Evolutionary conservation across 1,284 basidiomycete genomes (phyloP).

Genomic region (Rhodotorula mucilaginosa): DNA sequence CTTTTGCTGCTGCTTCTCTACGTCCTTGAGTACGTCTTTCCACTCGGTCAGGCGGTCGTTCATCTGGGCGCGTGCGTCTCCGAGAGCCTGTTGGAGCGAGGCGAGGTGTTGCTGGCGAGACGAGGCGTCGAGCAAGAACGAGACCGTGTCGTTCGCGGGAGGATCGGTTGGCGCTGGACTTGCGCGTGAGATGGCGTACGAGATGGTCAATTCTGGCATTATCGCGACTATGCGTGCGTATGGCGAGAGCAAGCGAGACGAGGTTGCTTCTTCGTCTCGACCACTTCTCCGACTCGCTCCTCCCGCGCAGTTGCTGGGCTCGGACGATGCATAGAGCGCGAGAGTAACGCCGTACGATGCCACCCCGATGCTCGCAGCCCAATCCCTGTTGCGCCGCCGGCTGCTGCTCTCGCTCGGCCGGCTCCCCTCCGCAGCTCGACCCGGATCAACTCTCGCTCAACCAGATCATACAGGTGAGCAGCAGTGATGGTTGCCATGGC

Average conservation of each 20-base stretch:
- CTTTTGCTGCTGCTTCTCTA: constrained; percentile 22
- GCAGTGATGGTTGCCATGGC: no score
- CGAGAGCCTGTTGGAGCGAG: constrained; percentile 25
- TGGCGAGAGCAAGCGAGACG: no score
- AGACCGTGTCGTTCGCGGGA: constrained; percentile 3
- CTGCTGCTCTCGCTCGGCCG: background rate
- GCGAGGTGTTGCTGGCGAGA: constrained; percentile 17
- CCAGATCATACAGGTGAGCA: background rate
- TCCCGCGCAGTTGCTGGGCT: background rate
- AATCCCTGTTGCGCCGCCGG: background rate
- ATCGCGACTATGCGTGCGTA: background rate
- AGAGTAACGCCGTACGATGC: background rate
- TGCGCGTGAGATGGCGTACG: constrained; percentile 9
- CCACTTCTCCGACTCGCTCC: background rate
- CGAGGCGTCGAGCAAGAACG: constrained; percentile 20
- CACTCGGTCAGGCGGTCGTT: constrained; percentile 29
- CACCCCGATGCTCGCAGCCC: constrained; percentile 4
- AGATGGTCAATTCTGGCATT: constrained; percentile 5
- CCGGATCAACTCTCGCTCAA: background rate
- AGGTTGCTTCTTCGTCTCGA: background rate
- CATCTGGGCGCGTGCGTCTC: constrained; percentile 11
- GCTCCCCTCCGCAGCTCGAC: background rate
- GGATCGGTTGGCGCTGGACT: background rate
- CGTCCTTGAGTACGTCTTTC: constrained; percentile 29
- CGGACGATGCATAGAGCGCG: background rate